phyloP scores from a whole-genome alignment of 768 basidiomycete species.

The Boletus reticuloceps region DNA sequence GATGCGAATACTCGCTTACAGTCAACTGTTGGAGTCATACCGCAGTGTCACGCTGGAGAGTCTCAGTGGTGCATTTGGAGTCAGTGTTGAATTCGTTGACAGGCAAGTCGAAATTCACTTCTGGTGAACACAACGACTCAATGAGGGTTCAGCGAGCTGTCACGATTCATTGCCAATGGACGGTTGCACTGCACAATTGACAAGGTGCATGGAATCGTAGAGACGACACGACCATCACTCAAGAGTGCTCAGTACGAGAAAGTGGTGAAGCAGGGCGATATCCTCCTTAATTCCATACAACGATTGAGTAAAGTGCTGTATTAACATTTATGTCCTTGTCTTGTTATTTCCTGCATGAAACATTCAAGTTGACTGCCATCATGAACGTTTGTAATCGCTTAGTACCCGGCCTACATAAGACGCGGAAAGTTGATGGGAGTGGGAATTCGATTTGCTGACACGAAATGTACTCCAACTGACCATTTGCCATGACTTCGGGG shows the following conservation, averaged over 20 bases:
- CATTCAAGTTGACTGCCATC: too few species aligned
- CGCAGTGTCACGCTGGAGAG: slow-evolving; percentile 86
- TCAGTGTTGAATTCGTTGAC: slow-evolving; percentile 84
- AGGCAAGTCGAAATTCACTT: slow-evolving; percentile 46
- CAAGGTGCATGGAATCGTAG: slow-evolving; percentile 91
- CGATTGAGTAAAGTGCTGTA: slow-evolving; percentile 86
- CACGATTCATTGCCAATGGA: slow-evolving; percentile 86
- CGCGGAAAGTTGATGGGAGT: neutral
- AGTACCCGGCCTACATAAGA: neutral
- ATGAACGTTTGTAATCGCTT: too few species aligned
- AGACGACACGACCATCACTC: slow-evolving; percentile 74
- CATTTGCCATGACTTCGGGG: neutral
- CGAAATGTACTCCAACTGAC: neutral
- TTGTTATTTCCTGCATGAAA: neutral
- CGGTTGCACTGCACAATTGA: slow-evolving; percentile 88
- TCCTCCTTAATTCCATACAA: slow-evolving; percentile 84
- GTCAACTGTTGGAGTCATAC: slow-evolving; percentile 90
- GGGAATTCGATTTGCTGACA: neutral
- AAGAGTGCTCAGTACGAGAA: slow-evolving; percentile 90
- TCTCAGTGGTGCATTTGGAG: slow-evolving; percentile 84
- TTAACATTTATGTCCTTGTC: slow-evolving; percentile 19
- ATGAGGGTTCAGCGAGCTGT: slow-evolving; percentile 66
- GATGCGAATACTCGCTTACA: slow-evolving; percentile 93
- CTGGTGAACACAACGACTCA: slow-evolving; percentile 1
- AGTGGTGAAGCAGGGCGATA: slow-evolving; percentile 91